Base-by-base conservation (phyloP, 306 rosid species). In the Canavalia ensiformis region DNA sequence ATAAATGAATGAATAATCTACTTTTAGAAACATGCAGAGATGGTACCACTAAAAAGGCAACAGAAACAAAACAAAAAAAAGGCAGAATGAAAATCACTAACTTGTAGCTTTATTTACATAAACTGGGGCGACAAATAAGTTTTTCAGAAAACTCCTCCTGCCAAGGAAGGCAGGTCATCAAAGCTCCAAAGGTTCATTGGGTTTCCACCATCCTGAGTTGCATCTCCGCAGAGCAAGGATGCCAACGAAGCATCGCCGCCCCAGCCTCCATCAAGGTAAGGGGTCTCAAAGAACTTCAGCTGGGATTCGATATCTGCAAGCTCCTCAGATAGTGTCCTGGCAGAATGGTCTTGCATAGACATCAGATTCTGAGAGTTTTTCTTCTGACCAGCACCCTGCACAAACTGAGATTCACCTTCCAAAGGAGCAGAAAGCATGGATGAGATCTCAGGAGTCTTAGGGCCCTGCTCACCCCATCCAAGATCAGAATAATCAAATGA, bases 51-150 rank as follows among this genome's bases (percentile, higher is more conserved):
- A 41, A 64, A 79, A 57, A 47, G 46, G 6, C 7, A 8, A 74
- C 62, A 39, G 0, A 7, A 7, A 47, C 47, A 54, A 66, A n/a
- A n/a, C n/a, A n/a, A 54, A 37, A 11, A 7, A 9, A 30, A 47
- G 51, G 49, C 72, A 70, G 49, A 63, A 78, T 55, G 74, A 73
- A 83, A 74, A 59, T 75, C 78, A 91, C 94, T 88, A 78, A 88
- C 97, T 84, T 91, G 94, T 84, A 86, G 94, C 92, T 88, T 93
- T 95, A 91, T 95, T 95, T 95, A 93, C 97, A 91, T 87, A 84
- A 81, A 76, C 25, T 46, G 46, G 79, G 79, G 67, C 68, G 34
- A 69, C 83, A 28, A 78, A 59, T 58, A 64, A 72, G 50, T 77
- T 57, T 82, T 86, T 90, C 18, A 95, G 90, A 87, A 90, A 56